phyloP scores from a whole-genome alignment of 352 stramenopile species.

The Hyphochytrium catenoides region DNA sequence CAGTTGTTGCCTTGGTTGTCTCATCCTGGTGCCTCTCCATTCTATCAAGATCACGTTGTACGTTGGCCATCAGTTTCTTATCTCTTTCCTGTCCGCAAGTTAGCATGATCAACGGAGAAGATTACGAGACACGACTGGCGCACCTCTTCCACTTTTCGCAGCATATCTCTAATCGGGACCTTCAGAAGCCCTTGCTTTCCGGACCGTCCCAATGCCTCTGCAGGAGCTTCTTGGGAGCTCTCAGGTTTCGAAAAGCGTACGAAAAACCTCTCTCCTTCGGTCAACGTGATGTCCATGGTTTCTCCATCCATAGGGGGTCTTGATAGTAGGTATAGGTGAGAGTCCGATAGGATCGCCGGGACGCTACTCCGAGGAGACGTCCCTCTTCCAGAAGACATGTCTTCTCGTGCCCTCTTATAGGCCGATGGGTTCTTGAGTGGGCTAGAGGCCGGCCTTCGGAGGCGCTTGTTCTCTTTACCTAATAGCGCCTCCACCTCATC shows the following conservation, averaged over 20 bases:
- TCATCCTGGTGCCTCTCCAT: slow-evolving; percentile 16
- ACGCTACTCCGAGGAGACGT: too few relatives aligned
- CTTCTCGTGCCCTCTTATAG: too few relatives aligned
- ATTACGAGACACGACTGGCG: neutral
- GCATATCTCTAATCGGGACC: slow-evolving; percentile 6
- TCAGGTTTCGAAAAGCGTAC: too few relatives aligned
- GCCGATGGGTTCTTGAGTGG: too few relatives aligned
- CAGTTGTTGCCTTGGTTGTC: slow-evolving; percentile 5
- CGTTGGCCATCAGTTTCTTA: slow-evolving; percentile 3
- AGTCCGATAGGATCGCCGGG: neutral
- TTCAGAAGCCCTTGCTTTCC: slow-evolving; percentile 14
- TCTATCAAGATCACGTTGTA: slow-evolving; percentile 35
- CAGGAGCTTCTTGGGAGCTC: slow-evolving; percentile 16
- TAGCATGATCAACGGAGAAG: neutral
- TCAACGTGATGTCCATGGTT: slow-evolving; percentile 12
- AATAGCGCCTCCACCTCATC: too few relatives aligned
- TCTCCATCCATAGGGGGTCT: slow-evolving; percentile 6
- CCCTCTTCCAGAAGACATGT: too few relatives aligned
- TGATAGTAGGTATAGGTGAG: slow-evolving; percentile 1
- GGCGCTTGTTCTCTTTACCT: too few relatives aligned
- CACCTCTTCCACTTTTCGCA: slow-evolving; percentile 11
- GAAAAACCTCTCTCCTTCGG: slow-evolving; percentile 12
- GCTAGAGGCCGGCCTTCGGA: too few relatives aligned
- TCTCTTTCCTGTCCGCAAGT: too few relatives aligned
- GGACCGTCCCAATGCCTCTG: slow-evolving; percentile 25